Percentiles rank a stretch among this genome's conserved stretches.
phyloP scores from a whole-genome alignment of 2,329 filamentous ascomycete genomes.

The Kalaharituber pfeilii region DNA sequence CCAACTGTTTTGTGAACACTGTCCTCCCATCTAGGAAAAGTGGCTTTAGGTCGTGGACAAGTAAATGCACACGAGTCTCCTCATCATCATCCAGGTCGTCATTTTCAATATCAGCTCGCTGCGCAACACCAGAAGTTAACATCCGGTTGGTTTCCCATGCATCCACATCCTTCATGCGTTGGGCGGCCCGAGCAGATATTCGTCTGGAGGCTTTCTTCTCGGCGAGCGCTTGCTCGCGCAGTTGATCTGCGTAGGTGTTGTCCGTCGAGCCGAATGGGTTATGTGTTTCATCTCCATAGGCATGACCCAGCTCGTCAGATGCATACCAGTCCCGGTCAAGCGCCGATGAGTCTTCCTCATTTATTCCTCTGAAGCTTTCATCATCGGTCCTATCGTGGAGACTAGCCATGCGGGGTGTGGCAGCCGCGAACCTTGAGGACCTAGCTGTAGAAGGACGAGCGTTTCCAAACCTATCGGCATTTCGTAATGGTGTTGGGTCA shows the following conservation, averaged over 20 bases:
- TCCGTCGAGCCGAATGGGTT: conserved; percentile 73
- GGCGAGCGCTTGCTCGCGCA: conserved; percentile 52
- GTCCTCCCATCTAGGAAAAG: conserved; percentile 90
- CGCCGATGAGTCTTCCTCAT: conserved; percentile 42
- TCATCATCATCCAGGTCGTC: conserved; percentile 89
- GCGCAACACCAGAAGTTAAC: conserved; percentile 89
- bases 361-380: conserved; percentile 26
- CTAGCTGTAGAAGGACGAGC: conserved; percentile 20
- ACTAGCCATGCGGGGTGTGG: conserved; percentile 20
- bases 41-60: conserved; percentile 84
- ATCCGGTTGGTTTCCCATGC: conserved; percentile 98
- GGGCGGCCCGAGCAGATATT: conserved; percentile 55
- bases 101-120: conserved; percentile 60
- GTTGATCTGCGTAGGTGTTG: conserved; percentile 55
- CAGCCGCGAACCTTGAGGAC: conserved; percentile 15
- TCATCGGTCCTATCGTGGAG: conserved; percentile 27
- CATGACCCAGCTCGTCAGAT: conserved; percentile 68
- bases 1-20: conserved; percentile 92
- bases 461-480: conserved; percentile 17
- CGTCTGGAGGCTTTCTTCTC: conserved; percentile 64
- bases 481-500: conserved; percentile 20
- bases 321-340: conserved; percentile 88
- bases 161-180: conserved; percentile 87
- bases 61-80: conserved; percentile 66
- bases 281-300: conserved; percentile 79